Base-by-base conservation (phyloP, 2,329 filamentous ascomycete species). In the Colletotrichum lindemuthianum region DNA sequence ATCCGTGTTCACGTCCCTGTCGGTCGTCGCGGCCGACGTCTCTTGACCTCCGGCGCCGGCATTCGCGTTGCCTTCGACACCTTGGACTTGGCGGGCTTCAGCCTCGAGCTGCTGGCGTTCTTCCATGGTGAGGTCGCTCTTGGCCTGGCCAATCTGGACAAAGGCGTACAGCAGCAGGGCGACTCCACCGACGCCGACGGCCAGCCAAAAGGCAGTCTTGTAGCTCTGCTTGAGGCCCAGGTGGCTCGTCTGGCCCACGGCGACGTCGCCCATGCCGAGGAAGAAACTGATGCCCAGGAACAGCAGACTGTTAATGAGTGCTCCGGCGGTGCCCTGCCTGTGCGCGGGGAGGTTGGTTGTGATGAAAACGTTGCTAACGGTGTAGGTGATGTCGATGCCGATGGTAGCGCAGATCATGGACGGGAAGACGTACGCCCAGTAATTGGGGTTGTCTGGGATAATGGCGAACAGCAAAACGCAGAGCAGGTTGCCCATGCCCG, bases 381-480 rank as follows among this genome's bases (percentile, higher is more conserved):
- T 92, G 77, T 90, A 93, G 7, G 87, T 88, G 59, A 93, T 87
- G 71, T 95, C 92, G 64, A 93, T 88, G 15, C 89, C 90, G 39
- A 93, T 80, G 0, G 91, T 94, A 11, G 84, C 84, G 67, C 88
- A 86, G 4, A 90, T 74, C 88, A 90, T 90, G 58, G 86, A 79
- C 0, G 91, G 89, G 71, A 94, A 92, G 24, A 92, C 82, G 71
- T 86, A 93, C 0, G 88, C 85, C 92, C 91, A 95, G 80, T 91
- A 90, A 48, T 86, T 84, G 2, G 82, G 82, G 63, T 87, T 81
- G 2, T 78, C 72, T 0, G 90, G 90, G 15, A 89, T 82, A 10
- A 91, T 70, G 8, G 90, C 89, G 67, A 92, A 90, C 2, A 92
- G 79, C 0, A 92, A 75, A 0, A 82, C 82, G 2, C 84, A 81